Conservation (phyloP, 306 rosid genomes). For the Malus sieversii region DNA sequence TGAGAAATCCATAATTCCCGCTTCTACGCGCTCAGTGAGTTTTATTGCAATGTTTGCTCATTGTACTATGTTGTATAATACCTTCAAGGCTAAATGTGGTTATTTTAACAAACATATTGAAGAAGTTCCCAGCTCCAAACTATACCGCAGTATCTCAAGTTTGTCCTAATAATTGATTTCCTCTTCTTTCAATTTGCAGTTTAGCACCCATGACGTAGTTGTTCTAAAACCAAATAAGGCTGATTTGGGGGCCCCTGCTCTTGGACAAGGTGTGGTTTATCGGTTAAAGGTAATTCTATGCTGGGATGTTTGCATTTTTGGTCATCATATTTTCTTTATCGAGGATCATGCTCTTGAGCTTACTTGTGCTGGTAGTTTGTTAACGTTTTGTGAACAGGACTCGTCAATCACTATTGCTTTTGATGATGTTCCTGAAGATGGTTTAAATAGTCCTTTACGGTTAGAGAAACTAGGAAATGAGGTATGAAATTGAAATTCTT, state of each 20-base stretch:
- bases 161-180: not conserved
- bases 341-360: constrained; percentile 17
- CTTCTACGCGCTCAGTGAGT: not conserved
- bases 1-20: constrained; percentile 19
- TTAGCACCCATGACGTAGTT: constrained; percentile 85
- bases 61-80: not conserved
- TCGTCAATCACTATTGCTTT: constrained; percentile 91
- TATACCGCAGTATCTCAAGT: not conserved
- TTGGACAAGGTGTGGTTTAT: constrained; percentile 97
- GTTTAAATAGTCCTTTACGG: constrained; percentile 76
- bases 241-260: constrained; percentile 85
- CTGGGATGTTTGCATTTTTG: constrained; percentile 5
- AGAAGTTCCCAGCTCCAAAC: not conserved
- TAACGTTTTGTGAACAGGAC: constrained; percentile 49
- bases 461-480: constrained; percentile 92
- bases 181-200: constrained; percentile 38
- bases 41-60: not conserved
- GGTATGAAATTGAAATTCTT: constrained; percentile 29
- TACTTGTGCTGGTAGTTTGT: constrained; percentile 25
- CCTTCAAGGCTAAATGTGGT: not conserved
- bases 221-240: constrained; percentile 90
- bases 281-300: constrained; percentile 60
- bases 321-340: constrained; percentile 4
- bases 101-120: not conserved
- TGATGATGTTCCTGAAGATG: constrained; percentile 96